phyloP scores from a whole-genome alignment of 176 grass and related monocot genomes.

The Cenchrus purpureus region DNA sequence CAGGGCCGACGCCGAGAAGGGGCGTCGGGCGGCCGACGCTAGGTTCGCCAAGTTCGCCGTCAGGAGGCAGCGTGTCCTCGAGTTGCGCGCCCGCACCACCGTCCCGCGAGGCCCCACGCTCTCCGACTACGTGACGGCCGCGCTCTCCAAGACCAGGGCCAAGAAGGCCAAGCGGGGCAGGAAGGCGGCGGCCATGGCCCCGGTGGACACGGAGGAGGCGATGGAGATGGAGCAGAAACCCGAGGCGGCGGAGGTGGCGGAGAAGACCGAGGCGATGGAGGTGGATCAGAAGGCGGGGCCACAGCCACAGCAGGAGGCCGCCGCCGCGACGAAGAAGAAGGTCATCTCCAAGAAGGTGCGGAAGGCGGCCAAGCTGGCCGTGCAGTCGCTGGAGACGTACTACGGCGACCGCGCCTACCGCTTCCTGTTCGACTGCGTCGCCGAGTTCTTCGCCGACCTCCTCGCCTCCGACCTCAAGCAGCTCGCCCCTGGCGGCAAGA shows the following conservation, averaged over 20 bases:
- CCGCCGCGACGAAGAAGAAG: not conserved
- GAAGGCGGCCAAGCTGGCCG: conserved; percentile 43
- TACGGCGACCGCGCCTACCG: conserved; percentile 55
- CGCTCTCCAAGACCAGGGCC: not conserved
- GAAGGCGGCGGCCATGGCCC: not conserved
- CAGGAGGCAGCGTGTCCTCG: not conserved
- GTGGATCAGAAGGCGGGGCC: not conserved
- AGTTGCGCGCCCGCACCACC: not conserved
- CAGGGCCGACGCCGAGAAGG: not conserved
- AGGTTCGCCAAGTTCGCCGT: not conserved
- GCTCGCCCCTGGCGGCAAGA: not conserved
- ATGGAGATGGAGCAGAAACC: not conserved
- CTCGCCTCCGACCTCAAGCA: conserved; percentile 48
- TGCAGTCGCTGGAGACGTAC: conserved; percentile 56
- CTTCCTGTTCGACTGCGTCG: conserved; percentile 58
- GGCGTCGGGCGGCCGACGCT: not conserved
- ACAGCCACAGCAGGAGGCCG: not conserved
- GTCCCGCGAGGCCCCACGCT: not conserved
- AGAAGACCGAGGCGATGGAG: not conserved
- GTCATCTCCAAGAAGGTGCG: not conserved
- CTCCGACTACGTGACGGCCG: conserved; percentile 1
- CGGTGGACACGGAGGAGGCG: not conserved
- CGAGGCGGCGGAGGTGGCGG: not conserved
- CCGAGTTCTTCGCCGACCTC: conserved; percentile 53
- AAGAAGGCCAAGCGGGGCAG: not conserved